Evolutionary conservation across 1,284 basidiomycete genomes (phyloP).

Genomic region (Bjerkandera adusta): DNA sequence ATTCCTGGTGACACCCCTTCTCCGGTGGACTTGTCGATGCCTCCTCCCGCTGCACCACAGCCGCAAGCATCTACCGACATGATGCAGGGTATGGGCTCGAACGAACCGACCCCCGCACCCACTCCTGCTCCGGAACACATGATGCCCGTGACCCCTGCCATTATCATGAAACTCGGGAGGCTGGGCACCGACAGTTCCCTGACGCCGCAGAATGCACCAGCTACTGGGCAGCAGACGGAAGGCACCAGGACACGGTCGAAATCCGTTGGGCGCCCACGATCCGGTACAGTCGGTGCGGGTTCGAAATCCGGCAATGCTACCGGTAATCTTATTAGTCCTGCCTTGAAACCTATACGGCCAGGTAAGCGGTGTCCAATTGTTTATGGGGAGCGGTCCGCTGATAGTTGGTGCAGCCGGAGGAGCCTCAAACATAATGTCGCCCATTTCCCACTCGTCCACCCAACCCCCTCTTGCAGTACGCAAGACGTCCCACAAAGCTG

Average conservation of each 20-base stretch:
- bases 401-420: conserved; percentile 22
- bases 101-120: conserved; percentile 18
- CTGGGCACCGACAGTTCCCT: conserved; percentile 50
- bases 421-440: conserved; percentile 3
- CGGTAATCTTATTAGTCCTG: conserved; percentile 40
- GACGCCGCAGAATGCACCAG: conserved; percentile 22
- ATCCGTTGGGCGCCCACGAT: conserved; percentile 18
- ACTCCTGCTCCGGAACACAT: conserved; percentile 32
- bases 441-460: no score
- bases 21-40: conserved; percentile 82
- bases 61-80: conserved; percentile 28
- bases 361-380: conserved; percentile 42
- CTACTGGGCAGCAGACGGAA: conserved; percentile 27
- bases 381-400: neutral
- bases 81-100: neutral
- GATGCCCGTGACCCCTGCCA: conserved; percentile 82
- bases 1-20: conserved; percentile 64
- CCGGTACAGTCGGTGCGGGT: conserved; percentile 16
- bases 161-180: conserved; percentile 80
- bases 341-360: conserved; percentile 68
- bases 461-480: conserved; percentile 43
- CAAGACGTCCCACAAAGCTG: conserved; percentile 94
- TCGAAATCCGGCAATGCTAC: conserved; percentile 21
- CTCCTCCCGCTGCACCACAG: conserved; percentile 63
- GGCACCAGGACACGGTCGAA: conserved; percentile 27